Base-by-base conservation (phyloP, 768 basidiomycete species). In the Xerocomus brunneocitrinus region DNA sequence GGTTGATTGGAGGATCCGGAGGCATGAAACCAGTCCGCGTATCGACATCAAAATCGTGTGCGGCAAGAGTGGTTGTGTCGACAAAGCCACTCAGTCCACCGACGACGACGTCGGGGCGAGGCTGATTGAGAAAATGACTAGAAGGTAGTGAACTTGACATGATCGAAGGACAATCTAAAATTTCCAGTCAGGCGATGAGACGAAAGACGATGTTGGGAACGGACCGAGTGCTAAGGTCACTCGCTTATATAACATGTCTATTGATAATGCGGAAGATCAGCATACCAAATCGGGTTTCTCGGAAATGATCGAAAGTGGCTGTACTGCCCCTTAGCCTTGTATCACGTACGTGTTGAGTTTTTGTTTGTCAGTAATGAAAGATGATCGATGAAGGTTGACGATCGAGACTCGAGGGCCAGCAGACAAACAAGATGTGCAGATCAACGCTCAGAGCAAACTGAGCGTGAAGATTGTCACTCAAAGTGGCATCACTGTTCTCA, bases 41-140 rank as follows among this genome's bases (percentile, higher is more conserved):
- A 67, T 95, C 92, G 55, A 98, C 89, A 67, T 98, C 93, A 74
- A 92, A 98, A 74, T 89, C 89, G 59, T 89, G 87, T 3, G 87
- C 85, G 9, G 88, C 86, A 54, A 89, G 80, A 12, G 88, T 86
- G 22, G 80, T 77, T 13, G 79, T 80, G 56, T 83, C 81, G 41
- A 73, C 62, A 19, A 57, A 56, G 3, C 67, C 65, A 14, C 62
- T 62, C 7, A 32, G 43, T 12, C 47, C 46, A 38, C 64, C 66
- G 3, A 68, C 47, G 16, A 67, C 45, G 48, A 58, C 30, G 42
- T 71, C 71, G 3, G 65, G 70, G 41, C 71, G 74, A 22, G 69
- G 64, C 14, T 69, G 72, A 8, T 59, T 61, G 28, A 74, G 66
- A 24, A 73, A 75, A 51, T 73, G 73, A 8, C 64, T 55, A 14